A percentile compares a stretch with the other conserved stretches of the same genome.
These are phyloP conservation scores for Aureobasidium sp. DNA, from an alignment of 2,329 filamentous ascomycete species.

Conservation along the genomic window DNA sequence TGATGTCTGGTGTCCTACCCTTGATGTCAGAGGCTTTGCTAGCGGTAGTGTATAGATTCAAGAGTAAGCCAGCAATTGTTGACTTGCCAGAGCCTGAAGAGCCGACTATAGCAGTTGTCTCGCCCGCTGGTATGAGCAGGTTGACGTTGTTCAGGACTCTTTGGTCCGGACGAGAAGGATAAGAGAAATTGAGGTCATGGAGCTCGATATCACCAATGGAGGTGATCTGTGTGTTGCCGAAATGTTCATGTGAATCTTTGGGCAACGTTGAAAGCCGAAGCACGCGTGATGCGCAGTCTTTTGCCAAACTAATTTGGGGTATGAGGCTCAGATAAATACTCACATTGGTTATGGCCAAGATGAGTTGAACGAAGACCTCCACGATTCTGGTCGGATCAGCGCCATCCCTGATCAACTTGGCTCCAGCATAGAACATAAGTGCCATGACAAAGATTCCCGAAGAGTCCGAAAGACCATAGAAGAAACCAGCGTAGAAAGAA, in stretches of 20 bases:
- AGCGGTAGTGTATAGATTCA: conserved; percentile 57
- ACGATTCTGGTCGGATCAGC: conserved; percentile 55
- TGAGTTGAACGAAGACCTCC: conserved; percentile 70
- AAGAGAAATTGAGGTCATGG: conserved; percentile 60
- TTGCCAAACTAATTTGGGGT: conserved; percentile 71
- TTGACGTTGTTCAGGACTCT: conserved; percentile 57
- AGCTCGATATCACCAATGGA: conserved; percentile 52
- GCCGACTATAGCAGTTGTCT: conserved; percentile 72
- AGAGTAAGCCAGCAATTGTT: conserved; percentile 67
- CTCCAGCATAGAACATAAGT: conserved; percentile 77
- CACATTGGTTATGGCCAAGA: conserved; percentile 74
- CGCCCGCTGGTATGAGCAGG: conserved; percentile 56
- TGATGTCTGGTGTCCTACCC: conserved; percentile 48
- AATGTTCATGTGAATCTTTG: conserved; percentile 51
- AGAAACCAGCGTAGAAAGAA: conserved; percentile 58
- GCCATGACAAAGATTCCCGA: conserved; percentile 66
- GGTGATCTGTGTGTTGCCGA: conserved; percentile 40
- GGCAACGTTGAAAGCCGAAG: conserved; percentile 62
- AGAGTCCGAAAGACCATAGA: conserved; percentile 73
- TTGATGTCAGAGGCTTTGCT: conserved; percentile 54
- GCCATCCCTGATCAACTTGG: conserved; percentile 51
- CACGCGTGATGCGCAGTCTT: conserved; percentile 64
- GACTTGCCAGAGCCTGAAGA: conserved; percentile 86
- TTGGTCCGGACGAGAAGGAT: conserved; percentile 52
- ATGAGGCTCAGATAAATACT: conserved; percentile 64